Conservation (phyloP, 1,139 yeast genomes). For the Pichia sp. region DNA sequence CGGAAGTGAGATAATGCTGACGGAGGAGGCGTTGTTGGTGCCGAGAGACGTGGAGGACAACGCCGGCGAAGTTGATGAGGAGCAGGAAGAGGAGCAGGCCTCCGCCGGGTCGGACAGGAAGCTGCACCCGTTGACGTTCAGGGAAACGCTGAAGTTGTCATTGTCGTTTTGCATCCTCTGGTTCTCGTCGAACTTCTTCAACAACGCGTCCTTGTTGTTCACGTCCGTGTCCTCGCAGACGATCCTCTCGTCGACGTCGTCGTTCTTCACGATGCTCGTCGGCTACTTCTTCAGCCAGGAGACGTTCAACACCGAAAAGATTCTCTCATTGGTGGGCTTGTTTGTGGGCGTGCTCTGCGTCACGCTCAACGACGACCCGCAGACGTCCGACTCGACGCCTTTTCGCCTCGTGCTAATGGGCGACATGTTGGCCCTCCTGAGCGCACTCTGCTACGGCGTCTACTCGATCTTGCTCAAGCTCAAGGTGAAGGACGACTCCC, state of each 20-base stretch:
- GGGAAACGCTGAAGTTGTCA: conserved; percentile 57
- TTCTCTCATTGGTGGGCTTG: conserved; percentile 49
- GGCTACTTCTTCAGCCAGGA: conserved; percentile 75
- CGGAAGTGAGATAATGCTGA: background rate
- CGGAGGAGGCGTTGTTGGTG: conserved; percentile 3
- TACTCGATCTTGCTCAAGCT: conserved; percentile 81
- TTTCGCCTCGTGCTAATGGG: conserved; percentile 51
- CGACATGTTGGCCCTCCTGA: conserved; percentile 70
- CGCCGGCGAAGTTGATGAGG: background rate
- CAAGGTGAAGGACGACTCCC: conserved; percentile 64
- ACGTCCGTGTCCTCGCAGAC: conserved; percentile 94
- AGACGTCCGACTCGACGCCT: conserved; percentile 21
- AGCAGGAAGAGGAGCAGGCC: no score
- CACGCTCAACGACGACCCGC: conserved; percentile 41
- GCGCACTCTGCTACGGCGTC: conserved; percentile 86
- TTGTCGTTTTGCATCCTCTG: conserved; percentile 80
- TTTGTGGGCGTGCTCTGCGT: conserved; percentile 77
- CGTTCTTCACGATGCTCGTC: conserved; percentile 84
- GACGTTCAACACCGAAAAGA: conserved; percentile 55
- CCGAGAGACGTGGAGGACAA: background rate
- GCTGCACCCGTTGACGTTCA: conserved; percentile 32
- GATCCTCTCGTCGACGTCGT: conserved; percentile 82
- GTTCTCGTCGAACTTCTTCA: conserved; percentile 85
- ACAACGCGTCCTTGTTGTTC: conserved; percentile 80
- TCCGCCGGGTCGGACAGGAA: background rate